A percentile compares a stretch with the other conserved stretches of the same genome.
These are phyloP conservation scores for Phytophthora agathidicida DNA, from an alignment of 352 stramenopile genomes.

Conservation along the genomic window DNA sequence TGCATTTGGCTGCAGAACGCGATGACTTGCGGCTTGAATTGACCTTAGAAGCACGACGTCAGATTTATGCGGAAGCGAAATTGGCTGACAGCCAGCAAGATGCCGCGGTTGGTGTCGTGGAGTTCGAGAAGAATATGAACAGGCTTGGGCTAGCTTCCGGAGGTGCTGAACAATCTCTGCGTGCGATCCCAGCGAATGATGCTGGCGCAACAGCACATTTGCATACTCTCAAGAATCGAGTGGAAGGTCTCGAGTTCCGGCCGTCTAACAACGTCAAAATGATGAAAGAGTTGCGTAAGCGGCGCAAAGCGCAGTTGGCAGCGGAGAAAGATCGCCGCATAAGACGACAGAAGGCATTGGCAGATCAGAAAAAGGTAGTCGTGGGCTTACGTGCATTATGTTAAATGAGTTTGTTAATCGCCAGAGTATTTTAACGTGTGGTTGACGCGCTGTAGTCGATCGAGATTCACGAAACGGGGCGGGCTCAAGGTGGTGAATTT, in stretches of 20 bases:
- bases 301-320: slow-evolving; percentile 67
- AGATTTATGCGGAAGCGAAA: slow-evolving; percentile 34
- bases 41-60: slow-evolving; percentile 50
- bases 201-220: slow-evolving; percentile 49
- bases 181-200: slow-evolving; percentile 49
- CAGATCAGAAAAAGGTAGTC: slow-evolving; percentile 44
- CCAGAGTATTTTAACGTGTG: not conserved
- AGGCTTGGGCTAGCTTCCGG: slow-evolving; percentile 48
- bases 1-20: slow-evolving; percentile 45
- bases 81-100: slow-evolving; percentile 44
- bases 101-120: slow-evolving; percentile 43
- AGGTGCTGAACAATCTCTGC: slow-evolving; percentile 28
- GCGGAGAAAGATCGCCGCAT: slow-evolving; percentile 71
- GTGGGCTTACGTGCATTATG: not conserved
- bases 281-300: slow-evolving; percentile 81
- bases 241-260: slow-evolving; percentile 64
- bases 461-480: slow-evolving; percentile 3
- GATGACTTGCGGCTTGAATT: slow-evolving; percentile 68
- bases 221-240: slow-evolving; percentile 45
- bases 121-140: slow-evolving; percentile 75
- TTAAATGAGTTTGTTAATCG: not conserved
- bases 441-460: slow-evolving; percentile 9
- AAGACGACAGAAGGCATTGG: slow-evolving; percentile 49
- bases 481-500: not conserved
- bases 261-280: slow-evolving; percentile 83